These are phyloP conservation scores for Asclepias syriaca DNA, from an alignment of 257 asterid genomes.

Conservation along the genomic window DNA sequence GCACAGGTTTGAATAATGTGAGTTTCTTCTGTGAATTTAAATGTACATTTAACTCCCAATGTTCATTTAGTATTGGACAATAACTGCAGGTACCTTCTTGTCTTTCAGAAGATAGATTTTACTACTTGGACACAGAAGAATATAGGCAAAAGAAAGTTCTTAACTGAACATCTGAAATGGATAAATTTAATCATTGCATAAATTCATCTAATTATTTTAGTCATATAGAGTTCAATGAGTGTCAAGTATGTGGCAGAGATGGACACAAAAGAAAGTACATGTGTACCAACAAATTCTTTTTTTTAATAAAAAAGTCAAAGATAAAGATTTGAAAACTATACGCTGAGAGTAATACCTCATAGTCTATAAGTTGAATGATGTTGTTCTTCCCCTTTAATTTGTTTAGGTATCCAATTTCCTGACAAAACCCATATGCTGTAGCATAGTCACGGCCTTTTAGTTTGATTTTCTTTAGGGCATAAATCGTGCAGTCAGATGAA, in stretches of 20 bases:
- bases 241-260: neutral
- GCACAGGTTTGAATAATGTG: neutral
- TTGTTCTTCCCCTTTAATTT: slow-evolving; percentile 72
- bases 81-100: neutral
- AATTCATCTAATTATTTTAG: neutral
- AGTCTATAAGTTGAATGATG: slow-evolving; percentile 91
- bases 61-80: neutral
- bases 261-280: neutral
- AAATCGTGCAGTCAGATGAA: slow-evolving; percentile 84
- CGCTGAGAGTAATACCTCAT: slow-evolving; percentile 56
- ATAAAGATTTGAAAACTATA: slow-evolving; percentile 4
- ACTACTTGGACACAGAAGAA: neutral
- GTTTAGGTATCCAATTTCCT: slow-evolving; percentile 81
- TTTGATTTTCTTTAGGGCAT: slow-evolving; percentile 87
- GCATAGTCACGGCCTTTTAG: slow-evolving; percentile 98
- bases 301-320: neutral
- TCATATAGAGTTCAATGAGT: neutral
- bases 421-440: slow-evolving; percentile 95
- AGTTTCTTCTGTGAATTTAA: neutral
- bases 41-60: neutral
- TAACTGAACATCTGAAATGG: neutral
- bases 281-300: neutral
- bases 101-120: neutral
- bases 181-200: neutral
- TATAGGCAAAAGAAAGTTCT: neutral